Base-by-base conservation (phyloP, 2,329 filamentous ascomycete species). In the Fusarium chuoi region DNA sequence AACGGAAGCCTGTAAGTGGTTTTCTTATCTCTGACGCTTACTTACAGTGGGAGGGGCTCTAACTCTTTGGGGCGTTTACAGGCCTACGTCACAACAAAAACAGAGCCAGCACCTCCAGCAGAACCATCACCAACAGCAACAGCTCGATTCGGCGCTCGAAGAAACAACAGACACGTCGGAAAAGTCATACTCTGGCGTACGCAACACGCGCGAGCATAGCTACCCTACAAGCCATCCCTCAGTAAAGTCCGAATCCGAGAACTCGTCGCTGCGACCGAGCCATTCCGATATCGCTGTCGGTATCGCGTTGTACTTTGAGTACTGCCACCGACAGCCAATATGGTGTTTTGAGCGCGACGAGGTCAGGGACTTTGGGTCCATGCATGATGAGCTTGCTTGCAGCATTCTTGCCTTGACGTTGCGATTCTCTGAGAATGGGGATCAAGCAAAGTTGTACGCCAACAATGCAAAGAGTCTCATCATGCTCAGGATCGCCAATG, bases 401-500 rank as follows among this genome's bases (percentile, higher is more conserved):
- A 84, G 83, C 65, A 83, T 85, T 55, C 73, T 85, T 41, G 82
- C 83, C 2, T 58, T 85, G 49, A 84, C 83, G 1, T 77, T 82
- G 56, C 82, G 83, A 24, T 85, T 83, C 70, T 82, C 81, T 6
- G 78, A 82, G 4, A 82, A 77, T 44, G 71, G 78, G 11, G 78
- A 82, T 15, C 79, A 81, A 51, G 59, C 79, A 18, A 81, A 80
- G 62, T 60, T 81, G 10, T 83, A 83, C 45, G 79, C 80, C 46
- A 82, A 82, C 55, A 82, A 80, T 78, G 86, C 82, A 45, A 84
- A 78, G 78, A 84, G 77, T 62, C 76, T 82, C 71, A 83, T 80
- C 71, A 88, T 87, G 86, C 81, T 87, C 10, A 84, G 86, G 26
- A 84, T 88, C 41, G 86, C 86, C 2, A 86, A 87, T 65, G 86